Percentiles rank a stretch among this genome's conserved stretches.
Evolutionary conservation across 495 filamentous ascomycete genomes (phyloP).

Genomic region (Lentithecium fluviatile): DNA sequence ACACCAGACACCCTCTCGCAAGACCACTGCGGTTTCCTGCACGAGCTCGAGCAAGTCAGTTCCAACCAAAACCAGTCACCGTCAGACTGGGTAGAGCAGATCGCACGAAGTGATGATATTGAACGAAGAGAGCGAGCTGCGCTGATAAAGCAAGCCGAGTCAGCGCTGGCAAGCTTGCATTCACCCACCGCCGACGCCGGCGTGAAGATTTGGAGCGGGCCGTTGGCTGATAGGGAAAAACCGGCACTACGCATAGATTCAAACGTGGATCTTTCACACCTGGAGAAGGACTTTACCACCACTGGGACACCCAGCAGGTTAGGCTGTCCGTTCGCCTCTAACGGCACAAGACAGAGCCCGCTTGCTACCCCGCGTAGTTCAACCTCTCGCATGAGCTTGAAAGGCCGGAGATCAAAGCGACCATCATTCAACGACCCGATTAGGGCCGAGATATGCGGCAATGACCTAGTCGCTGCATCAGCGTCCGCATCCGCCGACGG

Average conservation of each 20-base stretch:
- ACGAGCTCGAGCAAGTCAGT: conserved; percentile 14
- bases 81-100: conserved; percentile 23
- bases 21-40: conserved; percentile 26
- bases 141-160: conserved; percentile 26
- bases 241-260: conserved; percentile 43
- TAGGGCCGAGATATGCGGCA: conserved; percentile 58
- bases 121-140: conserved; percentile 17
- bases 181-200: conserved; percentile 12
- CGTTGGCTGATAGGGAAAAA: conserved; percentile 45
- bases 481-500: conserved; percentile 44
- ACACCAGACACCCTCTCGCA: conserved; percentile 22
- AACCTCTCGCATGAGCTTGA: conserved; percentile 40
- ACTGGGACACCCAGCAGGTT: conserved; percentile 60
- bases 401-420: conserved; percentile 42
- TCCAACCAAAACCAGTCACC: neutral
- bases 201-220: conserved; percentile 46
- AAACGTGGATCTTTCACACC: conserved; percentile 38
- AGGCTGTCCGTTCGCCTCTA: conserved; percentile 59
- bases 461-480: conserved; percentile 52
- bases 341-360: conserved; percentile 25
- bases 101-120: conserved; percentile 20
- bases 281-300: conserved; percentile 67
- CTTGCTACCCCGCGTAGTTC: conserved; percentile 38
- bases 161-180: conserved; percentile 3
- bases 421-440: conserved; percentile 55